These are phyloP conservation scores for Eremochloa ophiuroides DNA, from an alignment of 176 grass and related monocot genomes.

Conservation along the genomic window DNA sequence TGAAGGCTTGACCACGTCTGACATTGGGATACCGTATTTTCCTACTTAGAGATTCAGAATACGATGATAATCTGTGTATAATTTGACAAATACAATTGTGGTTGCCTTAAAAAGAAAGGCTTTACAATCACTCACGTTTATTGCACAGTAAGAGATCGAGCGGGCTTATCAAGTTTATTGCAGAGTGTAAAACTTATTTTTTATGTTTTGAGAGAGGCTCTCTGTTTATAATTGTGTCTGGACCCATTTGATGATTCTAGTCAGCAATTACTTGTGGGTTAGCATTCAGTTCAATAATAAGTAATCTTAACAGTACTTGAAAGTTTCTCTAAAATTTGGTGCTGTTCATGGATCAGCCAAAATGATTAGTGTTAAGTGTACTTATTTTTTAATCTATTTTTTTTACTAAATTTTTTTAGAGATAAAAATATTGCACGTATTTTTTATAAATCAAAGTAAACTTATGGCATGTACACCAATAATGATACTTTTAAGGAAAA, in stretches of 20 bases:
- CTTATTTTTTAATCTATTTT: no score
- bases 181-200: neutral
- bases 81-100: neutral
- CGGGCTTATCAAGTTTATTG: neutral
- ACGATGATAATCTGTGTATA: neutral
- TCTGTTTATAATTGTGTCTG: neutral
- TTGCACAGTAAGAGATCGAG: no score
- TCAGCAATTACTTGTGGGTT: neutral
- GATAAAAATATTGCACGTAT: no score
- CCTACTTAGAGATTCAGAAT: neutral
- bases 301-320: no score
- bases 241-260: neutral
- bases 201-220: neutral
- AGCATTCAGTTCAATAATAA: neutral
- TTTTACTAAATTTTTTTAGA: no score
- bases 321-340: neutral
- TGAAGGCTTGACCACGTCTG: slow-evolving; percentile 26
- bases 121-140: neutral
- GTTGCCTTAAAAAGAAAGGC: neutral
- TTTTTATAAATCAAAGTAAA: no score
- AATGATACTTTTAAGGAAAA: no score
- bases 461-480: no score
- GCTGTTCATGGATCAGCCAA: neutral
- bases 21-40: no score
- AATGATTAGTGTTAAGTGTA: neutral